Evolutionary conservation across 2,329 filamentous ascomycete species (phyloP).

Genomic region (Arthroderma sp.): DNA sequence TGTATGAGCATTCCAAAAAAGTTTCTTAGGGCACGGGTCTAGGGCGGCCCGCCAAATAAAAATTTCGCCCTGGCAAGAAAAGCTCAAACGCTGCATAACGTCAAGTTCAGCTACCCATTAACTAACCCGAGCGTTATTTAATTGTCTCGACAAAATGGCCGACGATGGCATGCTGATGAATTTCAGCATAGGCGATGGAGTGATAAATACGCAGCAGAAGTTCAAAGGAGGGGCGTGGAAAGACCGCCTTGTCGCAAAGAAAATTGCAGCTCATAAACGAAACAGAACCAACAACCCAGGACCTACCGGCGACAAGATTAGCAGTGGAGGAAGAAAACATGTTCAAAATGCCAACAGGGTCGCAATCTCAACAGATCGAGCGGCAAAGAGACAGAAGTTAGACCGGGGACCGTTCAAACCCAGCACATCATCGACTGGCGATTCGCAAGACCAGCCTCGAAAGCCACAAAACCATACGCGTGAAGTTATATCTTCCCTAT

Average conservation of each 20-base stretch:
- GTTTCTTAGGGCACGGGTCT: too few species aligned
- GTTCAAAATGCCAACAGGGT: slow-evolving; percentile 23
- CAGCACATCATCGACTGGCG: slow-evolving; percentile 7
- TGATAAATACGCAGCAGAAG: slow-evolving; percentile 45
- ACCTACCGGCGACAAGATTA: neutral
- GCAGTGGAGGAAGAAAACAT: neutral
- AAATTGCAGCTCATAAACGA: slow-evolving; percentile 43
- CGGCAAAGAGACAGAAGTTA: slow-evolving; percentile 29
- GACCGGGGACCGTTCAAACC: slow-evolving; percentile 27
- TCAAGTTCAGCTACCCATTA: too few species aligned
- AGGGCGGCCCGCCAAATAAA: too few species aligned
- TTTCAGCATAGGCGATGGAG: slow-evolving; percentile 61
- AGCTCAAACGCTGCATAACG: too few species aligned
- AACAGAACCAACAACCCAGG: slow-evolving; percentile 22
- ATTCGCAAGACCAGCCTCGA: slow-evolving; percentile 7
- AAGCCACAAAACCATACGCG: slow-evolving; percentile 21
- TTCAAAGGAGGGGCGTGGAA: slow-evolving; percentile 92
- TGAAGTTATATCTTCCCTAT: slow-evolving; percentile 78
- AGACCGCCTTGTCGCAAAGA: slow-evolving; percentile 70
- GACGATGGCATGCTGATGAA: slow-evolving; percentile 94
- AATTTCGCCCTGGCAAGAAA: too few species aligned
- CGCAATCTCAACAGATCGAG: slow-evolving; percentile 13
- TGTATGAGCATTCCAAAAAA: too few species aligned
- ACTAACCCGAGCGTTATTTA: slow-evolving; percentile 11
- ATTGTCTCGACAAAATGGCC: slow-evolving; percentile 47